Conservation (phyloP, 2,329 filamentous ascomycete genomes). For the Aspergillus piperis region DNA sequence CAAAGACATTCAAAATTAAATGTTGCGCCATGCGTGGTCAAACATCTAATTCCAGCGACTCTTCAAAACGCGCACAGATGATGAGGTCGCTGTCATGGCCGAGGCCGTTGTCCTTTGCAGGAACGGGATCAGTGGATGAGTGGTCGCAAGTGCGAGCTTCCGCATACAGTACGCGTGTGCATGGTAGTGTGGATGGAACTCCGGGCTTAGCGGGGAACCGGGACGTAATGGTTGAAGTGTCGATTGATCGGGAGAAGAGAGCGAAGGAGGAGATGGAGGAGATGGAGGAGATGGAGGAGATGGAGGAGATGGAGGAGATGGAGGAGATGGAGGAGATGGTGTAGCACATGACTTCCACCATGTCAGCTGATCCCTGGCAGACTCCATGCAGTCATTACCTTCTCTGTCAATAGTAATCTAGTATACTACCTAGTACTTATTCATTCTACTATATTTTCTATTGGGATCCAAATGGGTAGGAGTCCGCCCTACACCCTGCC, state of each 20-base stretch:
- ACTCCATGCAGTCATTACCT: too few relatives aligned
- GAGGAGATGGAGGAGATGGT: too few relatives aligned
- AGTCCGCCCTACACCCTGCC: too few relatives aligned
- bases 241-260: constrained; percentile 8
- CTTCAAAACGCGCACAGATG: background rate
- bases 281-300: too few relatives aligned
- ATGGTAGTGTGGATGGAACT: too few relatives aligned
- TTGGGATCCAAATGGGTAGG: too few relatives aligned
- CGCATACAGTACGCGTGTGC: background rate
- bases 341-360: too few relatives aligned
- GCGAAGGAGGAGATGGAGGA: background rate
- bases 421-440: too few relatives aligned
- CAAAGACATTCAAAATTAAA: background rate
- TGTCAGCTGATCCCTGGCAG: too few relatives aligned
- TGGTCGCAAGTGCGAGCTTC: background rate
- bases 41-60: background rate
- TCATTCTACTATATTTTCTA: too few relatives aligned
- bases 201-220: background rate
- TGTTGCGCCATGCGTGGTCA: background rate
- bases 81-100: background rate
- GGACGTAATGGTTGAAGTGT: constrained; percentile 8
- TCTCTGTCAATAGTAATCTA: too few relatives aligned
- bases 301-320: too few relatives aligned
- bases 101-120: background rate
- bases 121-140: background rate